A percentile compares a stretch with the other conserved stretches of the same genome.
Conservation (phyloP, 2,329 filamentous ascomycete species). For the Alternaria triticimaculans region DNA sequence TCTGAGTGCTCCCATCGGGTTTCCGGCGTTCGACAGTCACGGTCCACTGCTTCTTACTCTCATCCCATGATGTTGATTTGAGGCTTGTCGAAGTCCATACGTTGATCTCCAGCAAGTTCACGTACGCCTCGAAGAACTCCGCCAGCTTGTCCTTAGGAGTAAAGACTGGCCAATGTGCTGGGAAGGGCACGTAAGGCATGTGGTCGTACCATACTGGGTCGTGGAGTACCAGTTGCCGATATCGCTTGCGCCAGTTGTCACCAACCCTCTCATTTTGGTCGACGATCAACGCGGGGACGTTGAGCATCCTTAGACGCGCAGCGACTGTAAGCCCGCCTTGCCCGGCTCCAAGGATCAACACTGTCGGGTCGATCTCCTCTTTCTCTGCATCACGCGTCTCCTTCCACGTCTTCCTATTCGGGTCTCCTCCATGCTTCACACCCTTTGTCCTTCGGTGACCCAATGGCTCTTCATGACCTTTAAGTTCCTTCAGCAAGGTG, state of each 20-base stretch:
- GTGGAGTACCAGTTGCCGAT: slow-evolving; percentile 53
- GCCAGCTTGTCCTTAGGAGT: slow-evolving; percentile 47
- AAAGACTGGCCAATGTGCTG: slow-evolving; percentile 41
- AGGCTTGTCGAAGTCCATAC: slow-evolving; percentile 49
- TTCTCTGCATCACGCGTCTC: slow-evolving; percentile 39
- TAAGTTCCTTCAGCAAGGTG: slow-evolving; percentile 48
- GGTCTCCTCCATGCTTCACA: slow-evolving; percentile 38
- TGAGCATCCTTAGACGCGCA: slow-evolving; percentile 54
- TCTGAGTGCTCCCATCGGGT: slow-evolving; percentile 27
- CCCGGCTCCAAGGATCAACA: slow-evolving; percentile 49
- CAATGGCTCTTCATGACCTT: slow-evolving; percentile 43
- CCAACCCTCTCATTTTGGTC: slow-evolving; percentile 53
- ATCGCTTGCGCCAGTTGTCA: slow-evolving; percentile 56
- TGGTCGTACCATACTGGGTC: slow-evolving; percentile 51
- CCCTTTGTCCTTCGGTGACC: slow-evolving; percentile 34
- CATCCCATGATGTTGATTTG: slow-evolving; percentile 49
- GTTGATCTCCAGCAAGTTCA: slow-evolving; percentile 48
- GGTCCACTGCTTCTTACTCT: slow-evolving; percentile 48
- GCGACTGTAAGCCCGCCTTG: slow-evolving; percentile 55
- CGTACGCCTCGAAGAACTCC: slow-evolving; percentile 49
- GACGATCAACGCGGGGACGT: slow-evolving; percentile 53
- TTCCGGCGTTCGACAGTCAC: slow-evolving; percentile 38
- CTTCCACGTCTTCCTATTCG: slow-evolving; percentile 39
- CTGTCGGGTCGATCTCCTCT: slow-evolving; percentile 34
- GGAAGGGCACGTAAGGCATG: slow-evolving; percentile 46